Percentiles rank a stretch among this genome's conserved stretches.
These are phyloP conservation scores for Carex arenaria DNA, from an alignment of 202 grass and related monocot species.

Conservation along the genomic window DNA sequence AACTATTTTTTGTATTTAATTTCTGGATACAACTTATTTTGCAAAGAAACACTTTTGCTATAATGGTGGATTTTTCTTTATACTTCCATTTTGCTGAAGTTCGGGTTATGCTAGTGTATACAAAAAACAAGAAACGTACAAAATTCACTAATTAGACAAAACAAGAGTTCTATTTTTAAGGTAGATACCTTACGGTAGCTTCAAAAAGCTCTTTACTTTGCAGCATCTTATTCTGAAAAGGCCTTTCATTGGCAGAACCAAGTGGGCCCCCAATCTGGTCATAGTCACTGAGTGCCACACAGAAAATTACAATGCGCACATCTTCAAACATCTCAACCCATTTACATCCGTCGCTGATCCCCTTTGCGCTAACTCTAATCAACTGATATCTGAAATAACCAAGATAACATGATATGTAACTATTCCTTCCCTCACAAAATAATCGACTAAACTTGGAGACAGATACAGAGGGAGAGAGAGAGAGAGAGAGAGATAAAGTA, in stretches of 20 bases:
- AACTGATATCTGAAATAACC: conserved; percentile 72
- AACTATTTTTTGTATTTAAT: neutral
- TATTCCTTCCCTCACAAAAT: neutral
- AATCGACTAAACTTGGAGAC: neutral
- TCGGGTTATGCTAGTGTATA: neutral
- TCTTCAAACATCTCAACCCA: conserved; percentile 99
- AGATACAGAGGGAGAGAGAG: neutral
- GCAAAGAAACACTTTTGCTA: neutral
- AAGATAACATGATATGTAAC: neutral
- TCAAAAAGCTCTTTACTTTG: conserved; percentile 91
- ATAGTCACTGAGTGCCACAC: conserved; percentile 70
- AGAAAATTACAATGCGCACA: conserved; percentile 81
- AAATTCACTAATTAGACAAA: neutral
- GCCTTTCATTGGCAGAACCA: conserved; percentile 23
- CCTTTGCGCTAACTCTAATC: conserved; percentile 77
- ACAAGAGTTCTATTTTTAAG: neutral
- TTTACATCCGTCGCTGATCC: conserved; percentile 85
- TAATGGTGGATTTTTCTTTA: neutral
- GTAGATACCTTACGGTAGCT: conserved; percentile 65
- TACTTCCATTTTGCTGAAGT: neutral
- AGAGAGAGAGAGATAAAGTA: conserved; percentile 23
- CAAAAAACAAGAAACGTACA: neutral
- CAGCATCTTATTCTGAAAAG: conserved; percentile 75
- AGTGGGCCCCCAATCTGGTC: conserved; percentile 50
- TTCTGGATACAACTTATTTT: neutral